Evolutionary conservation across 257 asterid species (phyloP).

Genomic region (Solanum pinnatisectum): DNA sequence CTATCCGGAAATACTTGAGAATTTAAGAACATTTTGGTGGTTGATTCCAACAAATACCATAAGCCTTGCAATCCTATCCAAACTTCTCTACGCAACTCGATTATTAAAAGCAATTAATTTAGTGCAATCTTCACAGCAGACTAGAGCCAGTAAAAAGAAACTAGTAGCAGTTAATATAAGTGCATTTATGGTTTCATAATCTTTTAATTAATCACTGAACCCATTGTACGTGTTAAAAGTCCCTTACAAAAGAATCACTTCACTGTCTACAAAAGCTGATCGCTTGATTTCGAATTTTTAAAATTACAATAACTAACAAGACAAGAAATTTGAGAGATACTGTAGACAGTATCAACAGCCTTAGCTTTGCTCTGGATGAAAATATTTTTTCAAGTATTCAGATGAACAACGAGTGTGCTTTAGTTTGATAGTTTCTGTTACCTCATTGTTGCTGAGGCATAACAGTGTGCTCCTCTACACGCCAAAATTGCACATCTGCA

Average conservation of each 20-base stretch:
- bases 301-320: constrained; percentile 19
- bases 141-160: not conserved
- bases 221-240: not conserved
- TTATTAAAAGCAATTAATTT: not conserved
- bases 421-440: constrained; percentile 2
- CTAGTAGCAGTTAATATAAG: not conserved
- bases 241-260: constrained; percentile 3
- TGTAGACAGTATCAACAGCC: constrained; percentile 16
- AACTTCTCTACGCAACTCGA: not conserved
- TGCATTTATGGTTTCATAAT: not conserved
- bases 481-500: constrained; percentile 99
- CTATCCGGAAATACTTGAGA: not conserved
- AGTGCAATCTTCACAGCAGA: not conserved
- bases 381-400: constrained; percentile 12
- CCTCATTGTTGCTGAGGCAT: constrained; percentile 14
- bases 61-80: not conserved
- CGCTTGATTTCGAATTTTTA: not conserved
- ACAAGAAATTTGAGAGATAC: constrained; percentile 6
- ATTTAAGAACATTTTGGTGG: not conserved
- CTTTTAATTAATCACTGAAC: not conserved
- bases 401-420: constrained; percentile 10
- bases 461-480: constrained; percentile 35
- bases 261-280: not conserved
- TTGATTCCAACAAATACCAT: not conserved
- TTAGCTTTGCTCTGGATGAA: constrained; percentile 33